These are phyloP conservation scores for Alternaria metachromatica DNA, from an alignment of 2,329 filamentous ascomycete species.

Conservation along the genomic window DNA sequence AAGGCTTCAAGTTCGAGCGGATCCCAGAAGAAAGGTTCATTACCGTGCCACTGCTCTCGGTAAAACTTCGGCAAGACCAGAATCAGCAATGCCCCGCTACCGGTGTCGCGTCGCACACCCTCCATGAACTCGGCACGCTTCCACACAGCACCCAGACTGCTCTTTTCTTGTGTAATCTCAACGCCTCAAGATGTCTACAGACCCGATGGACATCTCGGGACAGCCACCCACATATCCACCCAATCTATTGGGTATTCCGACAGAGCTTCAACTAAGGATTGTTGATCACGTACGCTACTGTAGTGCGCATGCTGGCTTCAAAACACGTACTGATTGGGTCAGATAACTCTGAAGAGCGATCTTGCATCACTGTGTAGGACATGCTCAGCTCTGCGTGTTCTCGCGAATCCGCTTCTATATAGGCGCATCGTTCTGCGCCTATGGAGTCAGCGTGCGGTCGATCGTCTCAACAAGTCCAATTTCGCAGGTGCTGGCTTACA, in stretches of 20 bases:
- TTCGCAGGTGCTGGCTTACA: background rate
- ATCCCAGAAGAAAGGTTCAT: too few species aligned
- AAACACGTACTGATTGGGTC: background rate
- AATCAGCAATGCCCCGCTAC: background rate
- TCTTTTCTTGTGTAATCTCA: background rate
- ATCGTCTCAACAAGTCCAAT: background rate
- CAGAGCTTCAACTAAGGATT: background rate
- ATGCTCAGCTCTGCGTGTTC: background rate
- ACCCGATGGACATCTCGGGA: background rate
- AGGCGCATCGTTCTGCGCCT: background rate
- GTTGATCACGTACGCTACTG: background rate
- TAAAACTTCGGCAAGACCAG: background rate
- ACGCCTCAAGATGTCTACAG: background rate
- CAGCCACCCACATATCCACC: background rate
- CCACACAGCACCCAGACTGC: background rate
- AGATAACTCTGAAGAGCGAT: background rate
- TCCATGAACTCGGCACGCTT: background rate
- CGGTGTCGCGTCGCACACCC: background rate
- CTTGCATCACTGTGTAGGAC: background rate
- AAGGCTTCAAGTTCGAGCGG: too few species aligned
- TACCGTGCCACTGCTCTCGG: background rate
- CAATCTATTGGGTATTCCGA: background rate
- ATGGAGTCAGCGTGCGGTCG: background rate
- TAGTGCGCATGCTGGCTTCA: background rate
- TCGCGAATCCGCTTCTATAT: background rate